A percentile compares a stretch with the other conserved stretches of the same genome.
Conservation (phyloP, 2,329 filamentous ascomycete species). For the Exophiala sp. region DNA sequence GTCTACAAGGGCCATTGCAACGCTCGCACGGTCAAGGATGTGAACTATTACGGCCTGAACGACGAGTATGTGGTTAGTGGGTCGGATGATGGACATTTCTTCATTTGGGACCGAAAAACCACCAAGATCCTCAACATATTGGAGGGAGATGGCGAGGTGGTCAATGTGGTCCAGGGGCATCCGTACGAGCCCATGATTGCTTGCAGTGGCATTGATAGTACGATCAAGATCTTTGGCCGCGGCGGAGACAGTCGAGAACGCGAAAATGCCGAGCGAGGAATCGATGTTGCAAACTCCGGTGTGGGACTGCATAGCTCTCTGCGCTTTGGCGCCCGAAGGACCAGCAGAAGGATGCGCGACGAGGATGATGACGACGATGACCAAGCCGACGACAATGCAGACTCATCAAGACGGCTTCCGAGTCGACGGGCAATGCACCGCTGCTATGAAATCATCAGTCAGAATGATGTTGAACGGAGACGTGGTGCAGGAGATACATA, state of each 20-base stretch:
- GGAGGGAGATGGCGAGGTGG: conserved; percentile 62
- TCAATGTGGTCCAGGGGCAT: conserved; percentile 63
- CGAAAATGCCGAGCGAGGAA: conserved; percentile 50
- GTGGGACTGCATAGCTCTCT: conserved; percentile 36
- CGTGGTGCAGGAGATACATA: conserved; percentile 54
- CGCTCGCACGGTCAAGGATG: conserved; percentile 62
- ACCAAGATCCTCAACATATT: conserved; percentile 58
- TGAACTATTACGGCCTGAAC: conserved; percentile 61
- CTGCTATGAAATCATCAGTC: conserved; percentile 55
- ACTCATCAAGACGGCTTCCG: conserved; percentile 40
- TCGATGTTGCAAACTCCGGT: conserved; percentile 51
- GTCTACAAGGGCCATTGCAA: conserved; percentile 61
- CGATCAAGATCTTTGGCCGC: conserved; percentile 62
- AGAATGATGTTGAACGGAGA: conserved; percentile 56
- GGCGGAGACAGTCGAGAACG: conserved; percentile 49
- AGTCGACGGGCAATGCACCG: conserved; percentile 56
- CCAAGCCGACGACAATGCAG: conserved; percentile 4
- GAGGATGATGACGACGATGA: conserved; percentile 18
- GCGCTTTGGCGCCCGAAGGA: conserved; percentile 29
- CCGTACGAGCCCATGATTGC: conserved; percentile 63
- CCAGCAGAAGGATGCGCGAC: conserved; percentile 19
- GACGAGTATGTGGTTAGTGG: conserved; percentile 65
- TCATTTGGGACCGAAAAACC: conserved; percentile 63
- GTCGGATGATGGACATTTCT: conserved; percentile 60
- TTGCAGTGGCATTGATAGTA: conserved; percentile 61